Conservation (phyloP, 148 eudicot species). For the Rhododendron kiyosumense region DNA sequence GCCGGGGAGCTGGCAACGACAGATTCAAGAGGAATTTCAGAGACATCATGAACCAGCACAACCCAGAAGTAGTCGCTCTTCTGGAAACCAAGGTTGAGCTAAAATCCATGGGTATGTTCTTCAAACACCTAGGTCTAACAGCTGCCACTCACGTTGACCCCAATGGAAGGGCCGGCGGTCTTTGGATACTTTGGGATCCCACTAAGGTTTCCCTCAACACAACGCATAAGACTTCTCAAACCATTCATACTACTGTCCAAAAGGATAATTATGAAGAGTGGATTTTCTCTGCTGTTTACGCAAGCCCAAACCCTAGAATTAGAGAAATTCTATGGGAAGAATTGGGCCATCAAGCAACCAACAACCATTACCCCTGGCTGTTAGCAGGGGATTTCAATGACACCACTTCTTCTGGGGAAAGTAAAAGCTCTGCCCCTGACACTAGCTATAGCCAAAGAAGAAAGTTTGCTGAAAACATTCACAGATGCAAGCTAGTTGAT, state of each 20-base stretch:
- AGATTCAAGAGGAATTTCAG: background rate
- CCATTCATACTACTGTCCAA: background rate
- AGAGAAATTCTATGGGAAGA: background rate
- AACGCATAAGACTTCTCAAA: background rate
- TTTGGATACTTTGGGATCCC: background rate
- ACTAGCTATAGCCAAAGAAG: too few relatives aligned
- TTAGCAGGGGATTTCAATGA: too few relatives aligned
- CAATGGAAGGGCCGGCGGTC: accelerated
- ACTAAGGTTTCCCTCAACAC: background rate
- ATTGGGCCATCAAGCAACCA: accelerated
- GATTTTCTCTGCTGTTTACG: background rate
- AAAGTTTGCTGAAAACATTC: accelerated
- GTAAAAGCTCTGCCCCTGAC: too few relatives aligned
- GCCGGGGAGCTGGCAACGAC: background rate
- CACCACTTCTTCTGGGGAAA: background rate
- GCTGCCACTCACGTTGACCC: background rate
- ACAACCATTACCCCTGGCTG: accelerated
- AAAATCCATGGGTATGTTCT: background rate
- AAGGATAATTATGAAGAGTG: background rate
- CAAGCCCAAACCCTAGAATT: background rate
- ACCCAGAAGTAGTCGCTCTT: background rate
- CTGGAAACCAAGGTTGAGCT: background rate
- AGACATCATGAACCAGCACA: background rate
- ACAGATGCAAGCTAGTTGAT: too few relatives aligned
- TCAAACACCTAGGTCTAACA: background rate